These are phyloP conservation scores for Rubus idaeus DNA, from an alignment of 306 rosid species.

Conservation along the genomic window DNA sequence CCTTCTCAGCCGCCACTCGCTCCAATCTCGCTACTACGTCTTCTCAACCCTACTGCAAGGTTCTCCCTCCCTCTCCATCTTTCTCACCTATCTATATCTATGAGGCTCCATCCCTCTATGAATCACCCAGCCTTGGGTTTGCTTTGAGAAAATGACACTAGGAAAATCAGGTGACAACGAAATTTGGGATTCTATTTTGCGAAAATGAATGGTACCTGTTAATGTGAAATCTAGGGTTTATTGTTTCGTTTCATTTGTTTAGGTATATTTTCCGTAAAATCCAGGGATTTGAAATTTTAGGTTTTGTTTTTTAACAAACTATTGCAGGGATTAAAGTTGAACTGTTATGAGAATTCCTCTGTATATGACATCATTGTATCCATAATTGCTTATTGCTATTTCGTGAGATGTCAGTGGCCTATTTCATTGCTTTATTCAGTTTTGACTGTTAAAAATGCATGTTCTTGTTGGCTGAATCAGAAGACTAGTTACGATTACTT, in stretches of 20 bases:
- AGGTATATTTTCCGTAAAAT: background rate
- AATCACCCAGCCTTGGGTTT: too few species aligned
- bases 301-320: background rate
- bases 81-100: too few species aligned
- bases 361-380: background rate
- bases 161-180: background rate
- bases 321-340: background rate
- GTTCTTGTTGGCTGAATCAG: background rate
- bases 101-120: too few species aligned
- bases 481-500: conserved; percentile 17
- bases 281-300: background rate
- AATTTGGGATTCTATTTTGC: background rate
- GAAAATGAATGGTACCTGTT: background rate
- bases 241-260: background rate
- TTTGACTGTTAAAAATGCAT: background rate
- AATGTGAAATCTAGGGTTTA: background rate
- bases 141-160: background rate
- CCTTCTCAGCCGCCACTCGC: conserved; percentile 53
- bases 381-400: background rate
- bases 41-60: conserved; percentile 44
- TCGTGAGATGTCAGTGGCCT: background rate
- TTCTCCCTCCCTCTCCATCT: conserved; percentile 15
- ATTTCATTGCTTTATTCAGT: background rate
- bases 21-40: conserved; percentile 37
- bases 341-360: background rate